Evolutionary conservation across 768 basidiomycete species (phyloP).

Genomic region (Holtermanniella nyarrowii): DNA sequence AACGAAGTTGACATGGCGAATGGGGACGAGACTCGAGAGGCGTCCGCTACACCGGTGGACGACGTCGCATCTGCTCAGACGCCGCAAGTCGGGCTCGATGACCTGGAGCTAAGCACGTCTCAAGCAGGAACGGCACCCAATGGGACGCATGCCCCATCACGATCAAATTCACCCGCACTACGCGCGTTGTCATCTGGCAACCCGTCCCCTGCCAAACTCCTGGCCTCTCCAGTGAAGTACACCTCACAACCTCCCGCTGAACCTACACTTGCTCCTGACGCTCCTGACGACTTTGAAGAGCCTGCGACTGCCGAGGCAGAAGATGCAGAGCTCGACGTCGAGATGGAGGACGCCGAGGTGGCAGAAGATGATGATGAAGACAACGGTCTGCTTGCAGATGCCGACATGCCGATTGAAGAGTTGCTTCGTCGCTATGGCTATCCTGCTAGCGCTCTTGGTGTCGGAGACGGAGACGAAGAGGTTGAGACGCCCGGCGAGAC

Average conservation of each 20-base stretch:
- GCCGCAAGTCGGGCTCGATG: neutral
- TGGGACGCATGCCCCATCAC: neutral
- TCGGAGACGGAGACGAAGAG: neutral
- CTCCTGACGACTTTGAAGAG: slow-evolving; percentile 34
- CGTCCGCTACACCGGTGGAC: neutral
- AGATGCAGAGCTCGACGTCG: slow-evolving; percentile 42
- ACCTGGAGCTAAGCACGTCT: neutral
- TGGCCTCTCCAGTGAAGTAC: neutral
- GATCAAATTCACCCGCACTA: neutral
- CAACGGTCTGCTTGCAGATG: slow-evolving; percentile 42
- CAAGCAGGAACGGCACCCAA: too few relatives aligned
- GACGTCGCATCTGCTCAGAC: neutral
- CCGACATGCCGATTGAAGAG: slow-evolving; percentile 44
- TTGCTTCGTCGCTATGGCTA: slow-evolving; percentile 42
- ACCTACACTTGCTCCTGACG: slow-evolving; percentile 18
- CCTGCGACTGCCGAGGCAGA: slow-evolving; percentile 37
- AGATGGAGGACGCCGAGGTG: slow-evolving; percentile 44
- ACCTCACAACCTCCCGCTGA: too few relatives aligned
- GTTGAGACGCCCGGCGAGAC: slow-evolving; percentile 1
- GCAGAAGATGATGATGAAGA: slow-evolving; percentile 34
- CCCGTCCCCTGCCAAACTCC: neutral
- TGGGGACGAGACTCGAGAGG: too few relatives aligned
- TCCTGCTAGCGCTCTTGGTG: slow-evolving; percentile 7
- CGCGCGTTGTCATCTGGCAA: neutral
- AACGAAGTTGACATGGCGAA: too few relatives aligned